These are phyloP conservation scores for Serendipita sp. DNA, from an alignment of 1,284 basidiomycete species.

Conservation along the genomic window DNA sequence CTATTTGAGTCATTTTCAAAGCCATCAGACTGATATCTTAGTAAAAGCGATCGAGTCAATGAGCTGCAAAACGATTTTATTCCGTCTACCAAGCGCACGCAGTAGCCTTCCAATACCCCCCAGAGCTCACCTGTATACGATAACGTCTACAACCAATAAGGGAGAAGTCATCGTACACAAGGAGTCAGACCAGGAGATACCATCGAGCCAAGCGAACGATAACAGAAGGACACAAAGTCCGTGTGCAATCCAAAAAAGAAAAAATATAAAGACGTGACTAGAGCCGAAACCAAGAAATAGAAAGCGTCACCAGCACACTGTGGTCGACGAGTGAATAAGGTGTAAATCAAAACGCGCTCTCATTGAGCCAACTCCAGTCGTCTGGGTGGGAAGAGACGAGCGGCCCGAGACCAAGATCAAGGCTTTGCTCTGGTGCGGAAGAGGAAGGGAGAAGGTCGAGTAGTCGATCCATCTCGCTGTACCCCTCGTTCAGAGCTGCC, in stretches of 20 bases:
- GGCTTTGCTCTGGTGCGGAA: neutral
- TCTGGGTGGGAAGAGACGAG: neutral
- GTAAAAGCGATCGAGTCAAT: neutral
- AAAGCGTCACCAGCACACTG: slow-evolving; percentile 4
- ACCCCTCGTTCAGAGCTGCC: slow-evolving; percentile 11
- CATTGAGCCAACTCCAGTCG: slow-evolving; percentile 4
- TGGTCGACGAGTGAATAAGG: neutral
- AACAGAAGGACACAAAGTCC: neutral
- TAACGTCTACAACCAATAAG: neutral
- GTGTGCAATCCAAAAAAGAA: neutral
- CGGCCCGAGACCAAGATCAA: neutral
- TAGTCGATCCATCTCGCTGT: slow-evolving; percentile 12
- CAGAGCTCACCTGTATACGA: neutral
- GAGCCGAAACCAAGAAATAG: neutral
- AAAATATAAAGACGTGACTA: neutral
- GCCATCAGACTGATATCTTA: neutral
- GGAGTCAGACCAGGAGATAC: neutral
- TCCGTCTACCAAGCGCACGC: slow-evolving; percentile 1
- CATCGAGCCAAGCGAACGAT: neutral
- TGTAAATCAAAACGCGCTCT: slow-evolving; percentile 3
- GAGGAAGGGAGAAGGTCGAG: slow-evolving; percentile 10
- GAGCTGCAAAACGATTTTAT: neutral
- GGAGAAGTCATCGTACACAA: neutral
- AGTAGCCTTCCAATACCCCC: neutral
- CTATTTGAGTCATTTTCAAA: too few relatives aligned